Base-by-base conservation (phyloP, 129 eudicot species). In the Oenanthe sinensis region DNA sequence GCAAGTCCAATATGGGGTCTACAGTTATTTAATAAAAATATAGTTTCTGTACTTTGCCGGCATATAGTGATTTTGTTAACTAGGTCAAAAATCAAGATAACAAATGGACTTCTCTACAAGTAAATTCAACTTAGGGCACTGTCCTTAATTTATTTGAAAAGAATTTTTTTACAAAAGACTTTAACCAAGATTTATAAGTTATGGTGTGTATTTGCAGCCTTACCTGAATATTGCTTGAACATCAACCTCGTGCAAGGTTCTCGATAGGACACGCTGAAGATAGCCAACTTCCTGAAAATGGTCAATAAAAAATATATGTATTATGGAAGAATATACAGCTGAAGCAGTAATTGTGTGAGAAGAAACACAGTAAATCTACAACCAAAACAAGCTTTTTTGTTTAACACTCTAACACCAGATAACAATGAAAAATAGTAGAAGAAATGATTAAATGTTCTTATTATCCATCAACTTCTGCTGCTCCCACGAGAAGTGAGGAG, bases 161-260 rank as follows among this genome's bases (percentile, higher is more conserved):
- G 40, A 26, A 16, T 20, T 45, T 45, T 1, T 11, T 6, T 26
- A 4, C 8, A 16, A 24, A 46, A 46, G 49, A 14, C 50, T 24
- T 8, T 26, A 20, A 13, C 77, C 40, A 45, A n/a, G 39, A n/a
- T 26, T 46, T 74, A 3, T 50, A 74, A 50, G 20, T 74, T 15
- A 15, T 46, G 58, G 7, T 26, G 60, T 7, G 26, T 62, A 30
- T 71, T 33, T 36, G 79, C 80, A 47, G 69, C 49, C 84, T 87
- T 85, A 96, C 99, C 95, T 90, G 80, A 96, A 96, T 78, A 96
- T 96, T 82, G 92, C 87, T 85, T 87, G 91, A 79, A 92, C 97
- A 81, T 96, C 99, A 55, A 78, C 94, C 81, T 90, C 97, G 71
- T 90, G 99, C 81, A 96, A 81, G 84, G 88, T 89, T 80, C 93